Base-by-base conservation (phyloP, 768 basidiomycete genomes). In the Suillus discolor region DNA sequence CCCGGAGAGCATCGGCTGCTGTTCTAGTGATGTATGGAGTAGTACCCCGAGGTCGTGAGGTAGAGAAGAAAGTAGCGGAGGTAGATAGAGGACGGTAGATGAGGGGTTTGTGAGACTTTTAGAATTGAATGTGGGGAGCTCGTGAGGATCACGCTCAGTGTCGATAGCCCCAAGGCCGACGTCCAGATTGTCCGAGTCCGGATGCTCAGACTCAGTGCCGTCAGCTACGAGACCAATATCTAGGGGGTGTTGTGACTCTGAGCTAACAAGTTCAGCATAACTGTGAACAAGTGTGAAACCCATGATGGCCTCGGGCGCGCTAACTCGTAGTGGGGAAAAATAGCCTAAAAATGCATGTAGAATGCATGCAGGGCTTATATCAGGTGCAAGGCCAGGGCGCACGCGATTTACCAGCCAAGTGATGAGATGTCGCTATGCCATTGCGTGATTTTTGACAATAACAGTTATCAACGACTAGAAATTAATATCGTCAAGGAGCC, bases 61-160 rank as follows among this genome's bases (percentile, higher is more conserved):
- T 0, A 93, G 82, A 31, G 89, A 90, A 1, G 93, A 95, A 23
- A 96, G 82, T 18, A 95, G 82, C 3, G 93, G 95, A 3, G 93
- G 95, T 23, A 95, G 86, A 75, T 94, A 96, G 31, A 96, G 80
- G 51, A 94, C 81, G 6, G 88, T 85, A 4, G 75, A 71, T 31
- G 75, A 68, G 31, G 77, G 83, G n/a, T 73, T 75, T 51, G 74
- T 73, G 38, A 79, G 67, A 61, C 74, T 78, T 41, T 72, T 69
- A 7, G 75, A 70, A 66, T 80, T 78, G 70, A 90, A 90, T 3
- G 73, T 74, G 7, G 90, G 90, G 5, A 86, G 66, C 23, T 77
- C 70, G 70, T 90, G 90, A 20, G 87, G 89, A 68, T 89, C 80
- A 25, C 79, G 77, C 36, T 73, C 57, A 41, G 60, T 66, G 57